A percentile compares a stretch with the other conserved stretches of the same genome.
Conservation (phyloP, 2,329 filamentous ascomycete genomes). For the Fusarium xyrophilum region DNA sequence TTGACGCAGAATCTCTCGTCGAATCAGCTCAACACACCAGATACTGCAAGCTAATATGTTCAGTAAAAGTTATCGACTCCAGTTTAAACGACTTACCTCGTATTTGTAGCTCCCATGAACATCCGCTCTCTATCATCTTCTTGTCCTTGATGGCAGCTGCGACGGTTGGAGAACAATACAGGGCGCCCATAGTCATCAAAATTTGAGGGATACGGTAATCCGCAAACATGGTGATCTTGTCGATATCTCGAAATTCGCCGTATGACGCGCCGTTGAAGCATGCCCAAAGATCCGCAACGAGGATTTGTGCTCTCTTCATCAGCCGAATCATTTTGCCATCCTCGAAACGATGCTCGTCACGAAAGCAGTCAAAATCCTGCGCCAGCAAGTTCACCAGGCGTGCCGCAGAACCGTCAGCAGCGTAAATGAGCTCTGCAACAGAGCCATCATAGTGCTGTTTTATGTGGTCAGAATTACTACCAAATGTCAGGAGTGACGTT, state of each 20-base stretch:
- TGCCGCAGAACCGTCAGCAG: conserved; percentile 80
- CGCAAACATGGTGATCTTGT: conserved; percentile 97
- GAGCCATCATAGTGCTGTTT: conserved; percentile 75
- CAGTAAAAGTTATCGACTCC: conserved; percentile 1
- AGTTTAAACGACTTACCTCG: conserved; percentile 62
- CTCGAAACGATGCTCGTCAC: conserved; percentile 79
- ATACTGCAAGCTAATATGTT: conserved; percentile 76
- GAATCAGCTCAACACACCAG: conserved; percentile 92
- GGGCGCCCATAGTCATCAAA: conserved; percentile 79
- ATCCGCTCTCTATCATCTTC: conserved; percentile 72
- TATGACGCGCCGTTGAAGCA: conserved; percentile 84
- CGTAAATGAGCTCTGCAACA: conserved; percentile 74
- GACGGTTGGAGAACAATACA: conserved; percentile 83
- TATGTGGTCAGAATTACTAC: neutral
- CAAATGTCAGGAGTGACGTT: no score
- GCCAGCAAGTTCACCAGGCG: conserved; percentile 85
- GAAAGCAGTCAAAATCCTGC: conserved; percentile 82
- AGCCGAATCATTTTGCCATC: conserved; percentile 76
- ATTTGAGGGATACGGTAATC: conserved; percentile 98
- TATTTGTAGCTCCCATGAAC: conserved; percentile 84
- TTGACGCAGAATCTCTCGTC: conserved; percentile 75
- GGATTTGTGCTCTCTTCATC: conserved; percentile 93
- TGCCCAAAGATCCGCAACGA: conserved; percentile 96
- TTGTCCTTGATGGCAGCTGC: conserved; percentile 72
- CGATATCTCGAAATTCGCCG: conserved; percentile 86